These are phyloP conservation scores for Monosporozyma aerobia DNA, from an alignment of 805 yeast genomes.

Conservation along the genomic window DNA sequence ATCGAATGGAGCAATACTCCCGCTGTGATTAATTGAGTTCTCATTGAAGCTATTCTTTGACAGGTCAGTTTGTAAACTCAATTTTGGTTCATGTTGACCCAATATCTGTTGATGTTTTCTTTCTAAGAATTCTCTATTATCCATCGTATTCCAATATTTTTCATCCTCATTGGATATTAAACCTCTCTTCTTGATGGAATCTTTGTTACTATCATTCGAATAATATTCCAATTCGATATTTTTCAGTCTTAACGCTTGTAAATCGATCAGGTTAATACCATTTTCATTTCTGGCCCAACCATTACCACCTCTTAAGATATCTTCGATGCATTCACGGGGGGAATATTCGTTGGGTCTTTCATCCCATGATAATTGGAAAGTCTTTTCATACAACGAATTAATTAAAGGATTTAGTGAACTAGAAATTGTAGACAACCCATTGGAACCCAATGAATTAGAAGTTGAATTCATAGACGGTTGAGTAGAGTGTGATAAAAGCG, in stretches of 20 bases:
- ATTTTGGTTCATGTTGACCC: constrained; percentile 4
- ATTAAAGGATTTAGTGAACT: constrained; percentile 41
- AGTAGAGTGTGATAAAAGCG: background rate
- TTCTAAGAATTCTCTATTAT: constrained; percentile 23
- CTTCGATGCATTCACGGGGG: constrained; percentile 66
- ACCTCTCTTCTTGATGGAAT: background rate
- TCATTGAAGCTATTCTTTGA: background rate
- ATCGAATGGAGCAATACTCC: background rate
- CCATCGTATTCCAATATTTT: constrained; percentile 17
- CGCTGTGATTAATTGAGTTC: background rate
- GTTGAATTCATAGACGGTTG: background rate
- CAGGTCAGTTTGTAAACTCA: background rate
- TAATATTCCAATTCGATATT: constrained; percentile 15
- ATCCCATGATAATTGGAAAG: constrained; percentile 57
- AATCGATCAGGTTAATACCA: constrained; percentile 27
- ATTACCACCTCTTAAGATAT: constrained; percentile 62
- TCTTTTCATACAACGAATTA: constrained; percentile 40
- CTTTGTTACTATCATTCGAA: background rate
- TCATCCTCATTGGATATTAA: constrained; percentile 5
- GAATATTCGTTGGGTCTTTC: constrained; percentile 44
- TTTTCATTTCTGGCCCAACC: constrained; percentile 48
- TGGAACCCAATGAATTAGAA: constrained; percentile 8
- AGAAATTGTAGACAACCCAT: constrained; percentile 20
- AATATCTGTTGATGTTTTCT: constrained; percentile 16
- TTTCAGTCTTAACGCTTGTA: constrained; percentile 23